Base-by-base conservation (phyloP, 352 stramenopile species). In the Phytophthora fragariae region DNA sequence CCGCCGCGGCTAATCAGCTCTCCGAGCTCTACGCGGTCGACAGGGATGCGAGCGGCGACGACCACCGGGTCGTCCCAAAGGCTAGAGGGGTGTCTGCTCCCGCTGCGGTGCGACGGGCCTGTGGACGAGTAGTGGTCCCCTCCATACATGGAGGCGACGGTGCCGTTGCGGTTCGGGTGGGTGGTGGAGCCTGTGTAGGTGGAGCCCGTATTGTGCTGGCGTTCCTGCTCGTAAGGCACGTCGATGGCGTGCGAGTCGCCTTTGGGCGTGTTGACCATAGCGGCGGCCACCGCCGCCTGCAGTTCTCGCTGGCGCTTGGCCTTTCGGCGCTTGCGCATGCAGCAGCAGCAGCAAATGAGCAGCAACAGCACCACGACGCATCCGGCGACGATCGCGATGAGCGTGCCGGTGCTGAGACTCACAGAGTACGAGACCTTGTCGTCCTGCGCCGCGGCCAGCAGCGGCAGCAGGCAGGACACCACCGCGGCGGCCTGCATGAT, bases 11-110 rank as follows among this genome's bases (percentile, higher is more conserved):
- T 82, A 17, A 85, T 14, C 17, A 82, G 44, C n/a, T 70, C 52
- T n/a, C 71, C 69, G 0, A 85, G 55, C 37, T 85, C 55, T 50
- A 85, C 73, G 29, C 71, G 61, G 53, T 83, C 79, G 57, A 85
- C 67, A 35, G 76, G 76, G 57, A 85, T 77, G 11, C 75, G 69
- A n/a, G 75, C 68, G 1, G 75, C 75, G 9, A 85, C 66, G 50
- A 85, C 78, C n/a, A 64, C 61, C 27, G 76, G 54, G 61, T 85
- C 76, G 31, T 83, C 75, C 75, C 75, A 83, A 24, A 81, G 59
- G n/a, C 75, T 77, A 14, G 50, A 54, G 19, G 61, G 72, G 19
- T 62, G 44, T 62, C 66, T 63, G 14, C 57, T 56, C 3, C 37
- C 60, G 50, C 37, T 71, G 10, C 47, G 49, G 19, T 31, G 49